Percentiles rank a stretch among this genome's conserved stretches.
Conservation (phyloP, 306 rosid genomes). For the Dalbergia cultrata region DNA sequence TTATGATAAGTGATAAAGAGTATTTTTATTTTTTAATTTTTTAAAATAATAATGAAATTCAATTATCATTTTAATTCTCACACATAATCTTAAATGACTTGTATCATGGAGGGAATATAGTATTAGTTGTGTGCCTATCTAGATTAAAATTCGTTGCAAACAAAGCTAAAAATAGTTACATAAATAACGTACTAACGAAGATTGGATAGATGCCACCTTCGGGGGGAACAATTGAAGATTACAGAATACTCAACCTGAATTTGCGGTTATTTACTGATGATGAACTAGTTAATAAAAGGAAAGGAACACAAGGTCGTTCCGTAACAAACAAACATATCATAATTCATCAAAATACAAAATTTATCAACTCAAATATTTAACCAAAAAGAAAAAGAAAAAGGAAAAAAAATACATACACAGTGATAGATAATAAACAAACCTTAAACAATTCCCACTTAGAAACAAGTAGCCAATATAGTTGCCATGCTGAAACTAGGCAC, state of each 20-base stretch:
- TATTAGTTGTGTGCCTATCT: neutral
- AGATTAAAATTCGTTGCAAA: neutral
- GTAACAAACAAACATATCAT: neutral
- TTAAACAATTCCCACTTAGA: neutral
- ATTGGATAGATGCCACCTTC: neutral
- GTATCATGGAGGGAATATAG: neutral
- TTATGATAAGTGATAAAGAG: no score
- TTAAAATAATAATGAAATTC: no score
- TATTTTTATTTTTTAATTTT: no score
- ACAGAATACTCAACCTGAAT: constrained; percentile 16
- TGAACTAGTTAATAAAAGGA: neutral
- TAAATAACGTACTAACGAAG: neutral
- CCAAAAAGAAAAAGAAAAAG: neutral
- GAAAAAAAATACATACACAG: no score
- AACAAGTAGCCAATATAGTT: neutral
- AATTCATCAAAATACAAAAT: neutral
- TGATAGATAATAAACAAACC: neutral
- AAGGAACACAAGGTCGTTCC: neutral
- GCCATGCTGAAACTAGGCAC: neutral
- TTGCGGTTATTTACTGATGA: constrained; percentile 10
- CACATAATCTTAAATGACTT: no score
- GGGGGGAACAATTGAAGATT: neutral
- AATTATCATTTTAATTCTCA: no score
- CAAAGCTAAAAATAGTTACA: neutral
- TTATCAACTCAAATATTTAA: neutral